Base-by-base conservation (phyloP, 2,329 filamentous ascomycete genomes). In the Blumeriella jaapii region DNA sequence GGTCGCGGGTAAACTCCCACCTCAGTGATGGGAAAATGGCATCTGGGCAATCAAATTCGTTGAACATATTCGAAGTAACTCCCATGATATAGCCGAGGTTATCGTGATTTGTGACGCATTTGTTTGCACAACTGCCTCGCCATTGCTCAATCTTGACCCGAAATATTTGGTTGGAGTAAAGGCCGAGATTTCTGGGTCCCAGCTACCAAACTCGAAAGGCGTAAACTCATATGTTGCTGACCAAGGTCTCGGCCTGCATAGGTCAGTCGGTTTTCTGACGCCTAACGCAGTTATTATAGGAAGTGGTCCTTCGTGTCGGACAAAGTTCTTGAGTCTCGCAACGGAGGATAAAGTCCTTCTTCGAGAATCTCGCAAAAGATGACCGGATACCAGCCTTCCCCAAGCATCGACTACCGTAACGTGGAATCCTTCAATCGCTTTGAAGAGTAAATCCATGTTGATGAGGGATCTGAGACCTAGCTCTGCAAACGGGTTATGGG, bases 141-240 rank as follows among this genome's bases (percentile, higher is more conserved):
- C 77, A 31, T 61, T 59, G 43, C 58, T 58, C 41, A 80, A 68
- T 40, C 66, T 62, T 31, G 73, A 74, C 17, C 72, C 77, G 16
- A 78, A 62, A 51, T 74, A 81, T 36, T 62, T 55, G 1, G 70
- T 71, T 3, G 67, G 68, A 7, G 63, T 70, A 50, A 81, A 82
- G 23, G 72, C 74, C 28, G 59, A 63, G 6, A 75, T 62, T 7
- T 68, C 71, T 0, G 60, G 59, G 52, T 82, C 77, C 59, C 68
- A 80, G 12, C 65, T 68, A 41, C 78, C 78, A 42, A 79, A 71
- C 53, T 82, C 77, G 56, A 66, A 80, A 1, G 78, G 74, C 41
- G 63, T 67, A 55, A 81, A 73, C 48, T 82, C 78, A 48, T 69
- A 81, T 15, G 74, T 65, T 30, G 74, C 74, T 10, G 70, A 68